These are phyloP conservation scores for Hypoxylon sp. DNA, from an alignment of 2,329 filamentous ascomycete genomes.

Conservation along the genomic window DNA sequence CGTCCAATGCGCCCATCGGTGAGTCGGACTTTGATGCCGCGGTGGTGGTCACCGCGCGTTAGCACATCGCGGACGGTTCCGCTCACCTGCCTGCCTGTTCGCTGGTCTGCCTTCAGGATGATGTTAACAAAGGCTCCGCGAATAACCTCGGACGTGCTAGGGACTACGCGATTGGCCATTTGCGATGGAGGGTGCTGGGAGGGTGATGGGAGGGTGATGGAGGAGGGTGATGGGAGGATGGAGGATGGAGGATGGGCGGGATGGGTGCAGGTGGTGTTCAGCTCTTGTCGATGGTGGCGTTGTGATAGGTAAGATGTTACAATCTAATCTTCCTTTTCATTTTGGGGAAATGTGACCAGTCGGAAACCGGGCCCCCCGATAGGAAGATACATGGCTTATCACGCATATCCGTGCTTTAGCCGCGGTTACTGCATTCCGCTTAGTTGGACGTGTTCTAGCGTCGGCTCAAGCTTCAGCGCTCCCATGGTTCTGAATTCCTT, in stretches of 20 bases:
- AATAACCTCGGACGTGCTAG: conserved; percentile 64
- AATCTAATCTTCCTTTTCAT: conserved; percentile 27
- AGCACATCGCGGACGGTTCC: conserved; percentile 76
- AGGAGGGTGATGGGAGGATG: too few species aligned
- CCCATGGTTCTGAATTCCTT: conserved; percentile 32
- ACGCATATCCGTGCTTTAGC: conserved; percentile 17
- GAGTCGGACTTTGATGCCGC: conserved; percentile 83
- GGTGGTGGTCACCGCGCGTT: conserved; percentile 79
- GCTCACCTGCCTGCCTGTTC: conserved; percentile 76
- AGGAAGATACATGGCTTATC: conserved; percentile 1
- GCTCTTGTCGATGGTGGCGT: conserved; percentile 21
- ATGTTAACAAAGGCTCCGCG: conserved; percentile 77
- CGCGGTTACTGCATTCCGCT: conserved; percentile 33
- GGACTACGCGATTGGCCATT: conserved; percentile 52
- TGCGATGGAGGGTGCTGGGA: conserved; percentile 12
- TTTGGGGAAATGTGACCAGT: conserved; percentile 37
- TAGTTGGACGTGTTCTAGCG: background rate
- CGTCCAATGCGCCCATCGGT: conserved; percentile 78
- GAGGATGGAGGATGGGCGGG: too few species aligned
- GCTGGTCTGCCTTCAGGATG: conserved; percentile 80
- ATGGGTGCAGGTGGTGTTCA: too few species aligned
- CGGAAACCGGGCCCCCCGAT: conserved; percentile 22
- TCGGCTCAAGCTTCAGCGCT: too few species aligned
- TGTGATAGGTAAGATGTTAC: conserved; percentile 35
- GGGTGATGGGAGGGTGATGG: background rate